A percentile compares a stretch with the other conserved stretches of the same genome.
phyloP scores from a whole-genome alignment of 2,329 filamentous ascomycete genomes.

The Fusarium sp. region DNA sequence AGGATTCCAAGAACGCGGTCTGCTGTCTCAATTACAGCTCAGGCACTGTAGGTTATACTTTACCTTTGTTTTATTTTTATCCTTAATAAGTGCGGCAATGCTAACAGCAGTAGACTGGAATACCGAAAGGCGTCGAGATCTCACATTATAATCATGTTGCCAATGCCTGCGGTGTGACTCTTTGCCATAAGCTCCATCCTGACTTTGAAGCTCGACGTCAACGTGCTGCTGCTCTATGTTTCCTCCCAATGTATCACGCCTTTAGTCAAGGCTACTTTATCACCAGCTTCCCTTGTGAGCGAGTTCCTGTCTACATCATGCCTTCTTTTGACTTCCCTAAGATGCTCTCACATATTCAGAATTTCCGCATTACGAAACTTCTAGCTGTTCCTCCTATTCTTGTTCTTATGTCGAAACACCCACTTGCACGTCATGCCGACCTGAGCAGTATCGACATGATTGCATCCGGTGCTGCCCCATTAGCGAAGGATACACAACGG shows the following conservation, averaged over 20 bases:
- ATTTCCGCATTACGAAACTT: slow-evolving; percentile 75
- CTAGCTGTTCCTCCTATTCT: slow-evolving; percentile 80
- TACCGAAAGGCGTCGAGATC: slow-evolving; percentile 87
- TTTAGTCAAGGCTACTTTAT: slow-evolving; percentile 79
- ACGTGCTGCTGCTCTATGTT: slow-evolving; percentile 66
- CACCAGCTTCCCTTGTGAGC: slow-evolving; percentile 66
- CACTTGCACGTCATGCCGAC: slow-evolving; percentile 73
- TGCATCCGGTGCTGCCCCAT: slow-evolving; percentile 76
- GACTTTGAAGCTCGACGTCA: slow-evolving; percentile 60
- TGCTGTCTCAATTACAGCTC: slow-evolving; percentile 84
- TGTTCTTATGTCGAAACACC: slow-evolving; percentile 78
- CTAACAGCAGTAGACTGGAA: slow-evolving; percentile 67
- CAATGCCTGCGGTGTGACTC: slow-evolving; percentile 73
- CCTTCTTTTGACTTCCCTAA: slow-evolving; percentile 79
- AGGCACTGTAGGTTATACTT: slow-evolving; percentile 63
- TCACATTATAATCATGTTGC: slow-evolving; percentile 82
- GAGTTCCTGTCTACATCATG: slow-evolving; percentile 83
- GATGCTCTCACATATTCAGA: slow-evolving; percentile 76
- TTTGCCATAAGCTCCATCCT: slow-evolving; percentile 58
- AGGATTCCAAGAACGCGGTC: slow-evolving; percentile 63
- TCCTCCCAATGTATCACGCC: slow-evolving; percentile 83
- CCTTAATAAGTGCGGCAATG: not conserved
- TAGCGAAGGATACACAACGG: slow-evolving; percentile 64
- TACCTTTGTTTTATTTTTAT: too few species aligned
- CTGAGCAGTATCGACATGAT: slow-evolving; percentile 73